Percentiles rank a stretch among this genome's conserved stretches.
These are phyloP conservation scores for Boletus insuetus DNA, from an alignment of 768 basidiomycete genomes.

Conservation along the genomic window DNA sequence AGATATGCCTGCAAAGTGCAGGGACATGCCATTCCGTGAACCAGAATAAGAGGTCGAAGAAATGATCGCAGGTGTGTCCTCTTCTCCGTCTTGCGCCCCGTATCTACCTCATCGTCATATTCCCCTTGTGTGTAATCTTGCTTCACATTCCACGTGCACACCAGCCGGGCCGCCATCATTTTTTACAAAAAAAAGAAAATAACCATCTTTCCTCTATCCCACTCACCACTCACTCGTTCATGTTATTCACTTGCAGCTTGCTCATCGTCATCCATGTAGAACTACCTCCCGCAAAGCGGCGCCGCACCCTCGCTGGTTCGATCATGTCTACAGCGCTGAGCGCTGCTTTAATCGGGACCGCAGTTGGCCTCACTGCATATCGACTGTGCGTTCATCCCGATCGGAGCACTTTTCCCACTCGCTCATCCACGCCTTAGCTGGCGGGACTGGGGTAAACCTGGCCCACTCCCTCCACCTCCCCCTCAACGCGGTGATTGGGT, in stretches of 20 bases:
- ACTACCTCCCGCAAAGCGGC: slow-evolving; percentile 72
- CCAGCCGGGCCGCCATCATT: slow-evolving; percentile 2
- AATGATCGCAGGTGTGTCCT: slow-evolving; percentile 43
- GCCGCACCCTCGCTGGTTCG: slow-evolving; percentile 77
- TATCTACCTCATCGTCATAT: slow-evolving; percentile 8
- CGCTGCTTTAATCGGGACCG: slow-evolving; percentile 83
- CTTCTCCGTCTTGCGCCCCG: slow-evolving; percentile 23
- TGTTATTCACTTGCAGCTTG: slow-evolving; percentile 36
- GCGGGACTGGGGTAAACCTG: slow-evolving; percentile 65
- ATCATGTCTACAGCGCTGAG: slow-evolving; percentile 82
- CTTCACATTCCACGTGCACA: slow-evolving; percentile 14
- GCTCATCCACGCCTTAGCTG: too few relatives aligned
- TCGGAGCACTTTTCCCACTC: neutral
- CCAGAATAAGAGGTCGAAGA: slow-evolving; percentile 45
- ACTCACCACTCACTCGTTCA: slow-evolving; percentile 25
- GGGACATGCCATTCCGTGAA: slow-evolving; percentile 33
- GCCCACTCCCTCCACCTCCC: slow-evolving; percentile 51
- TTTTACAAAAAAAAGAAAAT: slow-evolving; percentile 15
- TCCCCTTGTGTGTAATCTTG: slow-evolving; percentile 17
- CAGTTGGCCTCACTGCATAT: slow-evolving; percentile 83
- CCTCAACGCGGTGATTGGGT: slow-evolving; percentile 62
- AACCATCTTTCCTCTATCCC: slow-evolving; percentile 8
- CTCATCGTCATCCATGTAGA: slow-evolving; percentile 61
- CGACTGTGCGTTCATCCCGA: slow-evolving; percentile 54
- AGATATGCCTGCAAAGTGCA: slow-evolving; percentile 65